Conservation (phyloP, 805 yeast species). For the Pachysolen tannophilus region DNA sequence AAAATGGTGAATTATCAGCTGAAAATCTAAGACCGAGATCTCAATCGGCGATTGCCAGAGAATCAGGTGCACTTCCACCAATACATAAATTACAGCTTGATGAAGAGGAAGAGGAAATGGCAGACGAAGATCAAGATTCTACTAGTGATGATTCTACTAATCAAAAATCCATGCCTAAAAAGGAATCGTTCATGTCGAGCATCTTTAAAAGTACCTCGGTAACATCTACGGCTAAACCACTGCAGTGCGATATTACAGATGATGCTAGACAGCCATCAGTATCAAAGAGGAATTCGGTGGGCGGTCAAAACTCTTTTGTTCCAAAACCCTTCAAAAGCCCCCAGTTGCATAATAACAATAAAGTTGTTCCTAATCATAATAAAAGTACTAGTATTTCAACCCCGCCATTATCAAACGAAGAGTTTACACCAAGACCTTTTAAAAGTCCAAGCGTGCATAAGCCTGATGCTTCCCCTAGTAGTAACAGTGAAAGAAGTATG, state of each 20-base stretch:
- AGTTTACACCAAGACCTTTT: conserved; percentile 1
- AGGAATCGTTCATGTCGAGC: not conserved
- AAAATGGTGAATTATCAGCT: conserved; percentile 6
- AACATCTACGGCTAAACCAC: too few species aligned
- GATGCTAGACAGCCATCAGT: not conserved
- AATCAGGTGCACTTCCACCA: conserved; percentile 7
- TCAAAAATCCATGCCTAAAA: not conserved
- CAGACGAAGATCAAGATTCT: conserved; percentile 2
- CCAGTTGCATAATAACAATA: not conserved
- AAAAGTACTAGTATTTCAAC: not conserved
- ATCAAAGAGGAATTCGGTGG: not conserved
- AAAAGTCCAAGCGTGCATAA: conserved; percentile 1
- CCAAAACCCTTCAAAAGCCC: not conserved
- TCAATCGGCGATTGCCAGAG: conserved; percentile 13
- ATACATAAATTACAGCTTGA: not conserved
- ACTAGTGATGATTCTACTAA: conserved; percentile 14
- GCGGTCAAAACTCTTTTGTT: conserved; percentile 3
- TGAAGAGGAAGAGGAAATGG: conserved; percentile 10
- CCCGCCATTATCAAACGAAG: too few species aligned
- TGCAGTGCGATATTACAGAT: too few species aligned
- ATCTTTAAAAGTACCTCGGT: too few species aligned
- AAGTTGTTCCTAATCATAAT: not conserved
- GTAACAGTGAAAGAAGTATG: not conserved
- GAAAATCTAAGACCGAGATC: conserved; percentile 14
- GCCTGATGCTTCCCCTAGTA: too few species aligned